Conservation (phyloP, 2,329 filamentous ascomycete genomes). For the Neocatenulostroma microsporum region DNA sequence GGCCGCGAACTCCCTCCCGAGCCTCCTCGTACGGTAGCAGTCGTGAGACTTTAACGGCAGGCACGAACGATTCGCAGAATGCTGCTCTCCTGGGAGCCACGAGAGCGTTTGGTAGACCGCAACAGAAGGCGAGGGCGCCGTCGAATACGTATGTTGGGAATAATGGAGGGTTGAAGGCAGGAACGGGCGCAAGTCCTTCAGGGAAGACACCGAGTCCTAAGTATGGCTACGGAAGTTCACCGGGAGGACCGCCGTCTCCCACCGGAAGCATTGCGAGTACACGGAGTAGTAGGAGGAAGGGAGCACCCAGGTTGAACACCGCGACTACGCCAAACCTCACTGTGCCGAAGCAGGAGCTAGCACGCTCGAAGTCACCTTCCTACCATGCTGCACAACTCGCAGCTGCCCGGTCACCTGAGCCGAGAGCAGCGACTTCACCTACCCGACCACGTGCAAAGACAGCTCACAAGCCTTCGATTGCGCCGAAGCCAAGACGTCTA, state of each 20-base stretch:
- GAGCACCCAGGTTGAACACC: slow-evolving; percentile 4
- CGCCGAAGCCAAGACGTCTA: slow-evolving; percentile 24
- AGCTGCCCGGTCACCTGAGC: slow-evolving; percentile 14
- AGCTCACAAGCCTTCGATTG: slow-evolving; percentile 15
- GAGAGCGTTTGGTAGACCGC: slow-evolving; percentile 41
- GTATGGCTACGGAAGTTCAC: too few relatives aligned
- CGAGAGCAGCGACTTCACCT: too few relatives aligned
- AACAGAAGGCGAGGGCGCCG: slow-evolving; percentile 10
- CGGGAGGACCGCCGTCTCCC: too few relatives aligned
- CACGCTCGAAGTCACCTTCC: too few relatives aligned
- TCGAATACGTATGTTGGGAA: slow-evolving; percentile 8
- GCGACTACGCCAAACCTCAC: slow-evolving; percentile 7
- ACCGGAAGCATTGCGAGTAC: too few relatives aligned
- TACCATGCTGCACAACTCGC: slow-evolving; percentile 24
- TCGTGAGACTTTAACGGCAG: too few relatives aligned
- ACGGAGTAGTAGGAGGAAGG: too few relatives aligned
- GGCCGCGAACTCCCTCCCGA: slow-evolving; percentile 15
- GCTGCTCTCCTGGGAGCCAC: slow-evolving; percentile 45
- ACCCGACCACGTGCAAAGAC: slow-evolving; percentile 9
- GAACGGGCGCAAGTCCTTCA: slow-evolving; percentile 37
- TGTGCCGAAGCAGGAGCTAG: slow-evolving; percentile 9
- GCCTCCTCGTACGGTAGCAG: slow-evolving; percentile 19
- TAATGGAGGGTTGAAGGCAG: too few relatives aligned
- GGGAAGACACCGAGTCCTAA: slow-evolving; percentile 16
- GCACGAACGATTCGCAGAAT: slow-evolving; percentile 20